Percentiles rank a stretch among this genome's conserved stretches.
These are phyloP conservation scores for Fomes fomentarius DNA, from an alignment of 1,284 basidiomycete genomes.

Conservation along the genomic window DNA sequence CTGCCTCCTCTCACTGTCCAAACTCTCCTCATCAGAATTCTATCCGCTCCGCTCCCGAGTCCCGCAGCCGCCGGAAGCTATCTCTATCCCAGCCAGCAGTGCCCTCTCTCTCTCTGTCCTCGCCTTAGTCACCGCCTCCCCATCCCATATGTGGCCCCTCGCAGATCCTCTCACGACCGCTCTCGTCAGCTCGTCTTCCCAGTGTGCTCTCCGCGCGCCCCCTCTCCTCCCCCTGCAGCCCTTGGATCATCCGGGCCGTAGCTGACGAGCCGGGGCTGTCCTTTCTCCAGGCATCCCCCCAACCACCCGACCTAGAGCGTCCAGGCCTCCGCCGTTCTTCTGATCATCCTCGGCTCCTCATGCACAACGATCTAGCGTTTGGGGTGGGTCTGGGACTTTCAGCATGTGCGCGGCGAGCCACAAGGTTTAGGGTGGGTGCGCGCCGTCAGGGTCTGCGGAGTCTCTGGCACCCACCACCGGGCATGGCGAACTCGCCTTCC, in stretches of 20 bases:
- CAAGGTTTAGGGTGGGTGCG: conserved; percentile 18
- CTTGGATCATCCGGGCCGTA: conserved; percentile 16
- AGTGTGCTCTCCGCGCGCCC: conserved; percentile 13
- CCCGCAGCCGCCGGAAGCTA: too few relatives aligned
- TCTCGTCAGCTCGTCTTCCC: neutral
- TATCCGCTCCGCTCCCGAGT: too few relatives aligned
- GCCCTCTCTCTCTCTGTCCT: too few relatives aligned
- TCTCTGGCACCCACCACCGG: neutral
- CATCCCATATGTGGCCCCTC: conserved; percentile 8
- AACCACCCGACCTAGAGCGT: neutral
- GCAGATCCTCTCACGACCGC: conserved; percentile 21
- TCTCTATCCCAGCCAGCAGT: too few relatives aligned
- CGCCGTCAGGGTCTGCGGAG: neutral
- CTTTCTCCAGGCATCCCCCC: neutral
- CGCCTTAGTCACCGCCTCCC: neutral
- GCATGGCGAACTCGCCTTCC: neutral
- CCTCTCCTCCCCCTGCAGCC: conserved; percentile 17
- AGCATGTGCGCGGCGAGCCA: conserved; percentile 24
- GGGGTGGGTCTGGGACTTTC: conserved; percentile 24
- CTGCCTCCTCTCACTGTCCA: conserved; percentile 13
- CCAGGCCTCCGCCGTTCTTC: conserved; percentile 5
- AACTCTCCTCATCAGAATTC: conserved; percentile 7
- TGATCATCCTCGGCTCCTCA: conserved; percentile 18
- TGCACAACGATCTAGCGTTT: conserved; percentile 15
- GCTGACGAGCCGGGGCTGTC: conserved; percentile 5